phyloP scores from a whole-genome alignment of 2,329 filamentous ascomycete genomes.

The Phyllosticta ampelicida region DNA sequence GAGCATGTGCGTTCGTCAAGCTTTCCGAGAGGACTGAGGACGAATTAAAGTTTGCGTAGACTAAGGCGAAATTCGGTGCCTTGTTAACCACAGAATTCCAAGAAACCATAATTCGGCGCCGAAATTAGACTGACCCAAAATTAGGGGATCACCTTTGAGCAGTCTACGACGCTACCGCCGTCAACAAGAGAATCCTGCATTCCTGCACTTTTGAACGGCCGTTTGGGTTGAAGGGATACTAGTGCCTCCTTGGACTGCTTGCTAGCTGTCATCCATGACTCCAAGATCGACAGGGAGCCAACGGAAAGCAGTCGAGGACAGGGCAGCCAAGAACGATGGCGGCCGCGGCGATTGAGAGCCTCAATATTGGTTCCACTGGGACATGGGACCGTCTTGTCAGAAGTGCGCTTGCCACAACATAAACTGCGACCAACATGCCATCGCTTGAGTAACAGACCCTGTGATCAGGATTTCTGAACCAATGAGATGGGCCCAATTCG shows the following conservation, averaged over 20 bases:
- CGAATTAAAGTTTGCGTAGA: not conserved
- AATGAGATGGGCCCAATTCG: not conserved
- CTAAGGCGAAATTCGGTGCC: not conserved
- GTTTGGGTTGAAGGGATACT: not conserved
- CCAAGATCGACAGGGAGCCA: not conserved
- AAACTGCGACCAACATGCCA: not conserved
- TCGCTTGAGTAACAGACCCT: not conserved
- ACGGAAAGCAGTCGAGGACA: not conserved
- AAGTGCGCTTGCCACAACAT: not conserved
- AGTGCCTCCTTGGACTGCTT: not conserved
- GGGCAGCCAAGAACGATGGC: not conserved
- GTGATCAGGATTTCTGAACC: not conserved
- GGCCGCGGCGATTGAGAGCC: not conserved
- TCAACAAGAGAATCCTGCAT: not conserved
- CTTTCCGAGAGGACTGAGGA: not conserved
- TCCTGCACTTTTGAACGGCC: not conserved
- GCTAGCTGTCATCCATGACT: not conserved
- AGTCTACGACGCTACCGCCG: not conserved
- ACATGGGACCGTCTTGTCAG: not conserved
- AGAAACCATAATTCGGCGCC: not conserved
- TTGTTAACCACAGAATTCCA: not conserved
- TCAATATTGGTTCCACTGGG: not conserved
- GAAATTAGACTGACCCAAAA: not conserved
- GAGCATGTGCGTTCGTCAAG: not conserved
- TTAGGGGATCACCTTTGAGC: not conserved